These are phyloP conservation scores for Hippophae tibetana DNA, from an alignment of 306 rosid species.

Conservation along the genomic window DNA sequence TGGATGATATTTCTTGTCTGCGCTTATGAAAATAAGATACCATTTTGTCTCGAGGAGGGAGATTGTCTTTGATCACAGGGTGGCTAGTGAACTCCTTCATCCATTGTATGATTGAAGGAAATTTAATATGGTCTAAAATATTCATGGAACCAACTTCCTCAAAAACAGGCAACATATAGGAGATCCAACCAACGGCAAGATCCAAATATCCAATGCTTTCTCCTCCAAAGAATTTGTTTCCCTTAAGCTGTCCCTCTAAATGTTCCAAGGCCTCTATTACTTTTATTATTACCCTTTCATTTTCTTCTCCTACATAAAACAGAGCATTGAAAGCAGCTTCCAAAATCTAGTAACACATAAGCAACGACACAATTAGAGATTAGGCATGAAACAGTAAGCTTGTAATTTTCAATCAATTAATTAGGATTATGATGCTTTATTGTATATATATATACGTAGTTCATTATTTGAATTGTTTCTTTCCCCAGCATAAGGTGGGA, in stretches of 20 bases:
- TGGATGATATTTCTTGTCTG: neutral
- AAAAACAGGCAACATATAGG: conserved; percentile 35
- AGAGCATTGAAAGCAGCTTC: conserved; percentile 12
- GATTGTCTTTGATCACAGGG: conserved; percentile 27
- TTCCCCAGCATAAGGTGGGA: too few species aligned
- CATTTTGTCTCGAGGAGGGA: conserved; percentile 38
- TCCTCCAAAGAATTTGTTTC: conserved; percentile 41
- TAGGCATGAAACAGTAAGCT: too few species aligned
- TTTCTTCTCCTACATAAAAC: conserved; percentile 22
- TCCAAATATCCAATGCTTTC: conserved; percentile 44
- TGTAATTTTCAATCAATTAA: neutral
- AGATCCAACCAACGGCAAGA: conserved; percentile 49
- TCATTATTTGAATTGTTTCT: too few species aligned
- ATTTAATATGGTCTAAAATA: conserved; percentile 31
- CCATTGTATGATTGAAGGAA: conserved; percentile 29
- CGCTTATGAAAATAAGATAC: conserved; percentile 18
- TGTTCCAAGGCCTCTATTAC: conserved; percentile 28
- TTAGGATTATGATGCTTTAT: too few species aligned
- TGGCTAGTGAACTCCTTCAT: conserved; percentile 22
- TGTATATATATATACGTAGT: too few species aligned
- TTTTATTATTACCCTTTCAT: conserved; percentile 16
- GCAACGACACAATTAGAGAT: too few species aligned
- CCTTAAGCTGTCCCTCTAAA: conserved; percentile 35
- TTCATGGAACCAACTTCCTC: conserved; percentile 36
- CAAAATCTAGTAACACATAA: conserved; percentile 14